Evolutionary conservation across 192 early-diverging fungal species (phyloP).

Genomic region (Polychytrium aggregatum): DNA sequence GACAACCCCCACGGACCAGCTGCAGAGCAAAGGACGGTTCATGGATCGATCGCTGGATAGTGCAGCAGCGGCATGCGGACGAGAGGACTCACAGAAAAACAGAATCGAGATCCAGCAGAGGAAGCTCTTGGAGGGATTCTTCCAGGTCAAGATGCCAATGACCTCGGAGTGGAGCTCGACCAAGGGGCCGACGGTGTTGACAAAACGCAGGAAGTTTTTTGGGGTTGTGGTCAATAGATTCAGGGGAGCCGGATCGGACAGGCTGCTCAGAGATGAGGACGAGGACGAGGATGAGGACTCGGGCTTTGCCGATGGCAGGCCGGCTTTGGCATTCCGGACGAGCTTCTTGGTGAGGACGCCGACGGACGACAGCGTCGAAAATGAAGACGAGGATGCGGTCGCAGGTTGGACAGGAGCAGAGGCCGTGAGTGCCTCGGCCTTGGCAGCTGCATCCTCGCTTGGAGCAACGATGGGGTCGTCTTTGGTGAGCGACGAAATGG

Average conservation of each 20-base stretch:
- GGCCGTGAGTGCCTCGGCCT: too few species aligned
- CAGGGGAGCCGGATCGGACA: slow-evolving; percentile 37
- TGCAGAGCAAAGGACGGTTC: neutral
- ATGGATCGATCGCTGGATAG: neutral
- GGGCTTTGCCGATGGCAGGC: neutral
- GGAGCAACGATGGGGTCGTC: too few species aligned
- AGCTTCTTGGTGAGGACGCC: neutral
- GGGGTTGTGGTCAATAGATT: slow-evolving; percentile 55
- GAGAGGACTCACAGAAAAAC: slow-evolving; percentile 33
- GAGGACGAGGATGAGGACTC: too few species aligned
- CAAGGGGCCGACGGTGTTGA: slow-evolving; percentile 46
- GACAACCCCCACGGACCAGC: neutral
- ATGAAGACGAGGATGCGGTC: too few species aligned
- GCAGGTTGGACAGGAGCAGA: too few species aligned
- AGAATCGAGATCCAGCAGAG: slow-evolving; percentile 20
- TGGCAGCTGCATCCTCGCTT: slow-evolving; percentile 1
- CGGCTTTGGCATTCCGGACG: neutral
- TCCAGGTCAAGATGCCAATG: slow-evolving; percentile 57
- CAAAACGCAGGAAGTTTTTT: slow-evolving; percentile 59
- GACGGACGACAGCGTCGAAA: neutral
- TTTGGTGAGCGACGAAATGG: too few species aligned
- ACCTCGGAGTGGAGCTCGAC: slow-evolving; percentile 53
- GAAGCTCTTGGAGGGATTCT: slow-evolving; percentile 51
- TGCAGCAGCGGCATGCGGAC: too few species aligned
- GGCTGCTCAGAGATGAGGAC: slow-evolving; percentile 27